These are phyloP conservation scores for Castanopsis chinensis DNA, from an alignment of 306 rosid genomes.

Conservation along the genomic window DNA sequence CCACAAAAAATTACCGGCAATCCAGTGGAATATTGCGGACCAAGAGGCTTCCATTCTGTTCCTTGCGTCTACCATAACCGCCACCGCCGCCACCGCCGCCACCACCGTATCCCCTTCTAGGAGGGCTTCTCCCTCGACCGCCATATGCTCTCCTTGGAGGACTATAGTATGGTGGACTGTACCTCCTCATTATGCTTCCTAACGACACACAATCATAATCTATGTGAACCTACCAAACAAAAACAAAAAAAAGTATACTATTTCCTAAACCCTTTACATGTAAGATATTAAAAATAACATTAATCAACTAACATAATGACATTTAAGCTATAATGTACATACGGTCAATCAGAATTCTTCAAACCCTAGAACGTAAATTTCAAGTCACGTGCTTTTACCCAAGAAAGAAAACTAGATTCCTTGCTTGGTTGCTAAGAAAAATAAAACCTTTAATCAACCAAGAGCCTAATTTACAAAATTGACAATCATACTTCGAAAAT, in stretches of 20 bases:
- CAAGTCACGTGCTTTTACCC: background rate
- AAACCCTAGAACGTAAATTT: background rate
- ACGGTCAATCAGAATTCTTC: background rate
- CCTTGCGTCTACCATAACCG: slow-evolving; percentile 70
- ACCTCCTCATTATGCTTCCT: slow-evolving; percentile 62
- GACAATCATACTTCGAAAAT: background rate
- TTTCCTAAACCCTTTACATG: background rate
- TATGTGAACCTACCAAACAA: background rate
- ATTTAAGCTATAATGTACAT: background rate
- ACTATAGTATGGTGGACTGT: slow-evolving; percentile 92
- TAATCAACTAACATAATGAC: background rate
- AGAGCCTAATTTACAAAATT: background rate
- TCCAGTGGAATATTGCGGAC: slow-evolving; percentile 93
- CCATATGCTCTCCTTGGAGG: slow-evolving; percentile 94
- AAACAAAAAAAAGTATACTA: background rate
- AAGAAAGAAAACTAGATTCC: background rate
- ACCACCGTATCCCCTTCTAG: slow-evolving; percentile 49
- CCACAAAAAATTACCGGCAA: slow-evolving; percentile 47
- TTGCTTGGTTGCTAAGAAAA: background rate
- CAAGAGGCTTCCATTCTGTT: slow-evolving; percentile 80
- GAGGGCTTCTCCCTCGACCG: slow-evolving; percentile 53
- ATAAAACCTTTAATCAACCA: background rate
- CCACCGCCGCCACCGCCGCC: slow-evolving; percentile 35
- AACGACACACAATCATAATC: background rate
- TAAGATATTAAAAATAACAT: background rate